These are phyloP conservation scores for Leishmania arabica DNA, from an alignment of 208 protist species.

Conservation along the genomic window DNA sequence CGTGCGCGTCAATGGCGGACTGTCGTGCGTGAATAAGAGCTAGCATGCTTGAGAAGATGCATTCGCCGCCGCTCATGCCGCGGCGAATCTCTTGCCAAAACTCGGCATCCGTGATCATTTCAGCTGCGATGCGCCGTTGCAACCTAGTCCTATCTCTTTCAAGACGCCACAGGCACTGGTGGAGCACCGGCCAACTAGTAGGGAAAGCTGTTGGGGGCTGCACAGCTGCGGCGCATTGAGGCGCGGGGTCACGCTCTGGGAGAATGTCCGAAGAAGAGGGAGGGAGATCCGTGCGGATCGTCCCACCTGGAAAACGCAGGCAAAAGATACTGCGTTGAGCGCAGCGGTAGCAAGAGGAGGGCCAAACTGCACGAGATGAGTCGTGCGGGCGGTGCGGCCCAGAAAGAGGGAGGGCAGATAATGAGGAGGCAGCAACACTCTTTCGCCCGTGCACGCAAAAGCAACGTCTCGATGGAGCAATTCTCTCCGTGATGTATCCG, in stretches of 20 bases:
- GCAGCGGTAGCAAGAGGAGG: neutral
- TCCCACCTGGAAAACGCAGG: neutral
- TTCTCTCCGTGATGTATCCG: neutral
- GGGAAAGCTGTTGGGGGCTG: neutral
- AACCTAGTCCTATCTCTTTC: neutral
- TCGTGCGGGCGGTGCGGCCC: neutral
- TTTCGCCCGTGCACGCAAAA: neutral
- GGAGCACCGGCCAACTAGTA: neutral
- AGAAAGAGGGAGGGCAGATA: neutral
- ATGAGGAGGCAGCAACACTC: neutral
- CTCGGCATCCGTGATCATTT: slow-evolving; percentile 87
- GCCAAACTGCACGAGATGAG: neutral
- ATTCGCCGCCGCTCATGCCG: slow-evolving; percentile 51
- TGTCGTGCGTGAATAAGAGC: slow-evolving; percentile 70
- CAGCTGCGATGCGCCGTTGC: too few species aligned
- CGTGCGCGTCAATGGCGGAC: slow-evolving; percentile 46
- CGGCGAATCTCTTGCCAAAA: slow-evolving; percentile 85
- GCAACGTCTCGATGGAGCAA: neutral
- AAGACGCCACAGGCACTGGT: neutral
- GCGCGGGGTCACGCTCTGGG: neutral
- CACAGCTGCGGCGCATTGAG: neutral
- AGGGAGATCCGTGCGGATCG: neutral
- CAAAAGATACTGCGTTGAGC: neutral
- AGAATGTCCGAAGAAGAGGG: neutral
- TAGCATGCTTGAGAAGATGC: slow-evolving; percentile 72